Conservation (phyloP, 306 rosid species). For the Acacia acuminata region DNA sequence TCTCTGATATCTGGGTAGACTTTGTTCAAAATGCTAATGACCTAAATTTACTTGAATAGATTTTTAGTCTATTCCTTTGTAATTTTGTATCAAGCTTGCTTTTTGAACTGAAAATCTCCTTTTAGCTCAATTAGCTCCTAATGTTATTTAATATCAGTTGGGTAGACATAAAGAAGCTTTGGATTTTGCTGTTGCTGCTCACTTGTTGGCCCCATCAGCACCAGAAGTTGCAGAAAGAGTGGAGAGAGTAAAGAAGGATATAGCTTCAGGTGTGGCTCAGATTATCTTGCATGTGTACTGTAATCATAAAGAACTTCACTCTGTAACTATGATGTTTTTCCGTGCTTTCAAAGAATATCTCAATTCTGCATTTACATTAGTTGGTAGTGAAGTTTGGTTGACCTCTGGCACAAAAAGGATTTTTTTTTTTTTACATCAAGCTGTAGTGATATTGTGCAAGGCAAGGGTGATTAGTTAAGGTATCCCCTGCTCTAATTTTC, state of each 20-base stretch:
- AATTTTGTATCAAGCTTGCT: slow-evolving; percentile 21
- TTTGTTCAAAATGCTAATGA: background rate
- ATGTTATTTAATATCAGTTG: slow-evolving; percentile 62
- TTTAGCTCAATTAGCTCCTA: slow-evolving; percentile 24
- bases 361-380: background rate
- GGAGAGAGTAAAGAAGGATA: slow-evolving; percentile 67
- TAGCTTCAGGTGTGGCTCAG: slow-evolving; percentile 67
- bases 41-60: background rate
- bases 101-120: slow-evolving; percentile 10
- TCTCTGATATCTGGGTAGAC: background rate
- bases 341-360: slow-evolving; percentile 10
- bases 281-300: slow-evolving; percentile 20
- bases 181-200: slow-evolving; percentile 76
- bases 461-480: background rate
- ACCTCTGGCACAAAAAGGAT: background rate
- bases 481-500: background rate
- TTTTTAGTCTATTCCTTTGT: background rate
- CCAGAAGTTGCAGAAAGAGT: slow-evolving; percentile 72
- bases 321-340: background rate
- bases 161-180: slow-evolving; percentile 86
- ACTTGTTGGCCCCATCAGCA: slow-evolving; percentile 64
- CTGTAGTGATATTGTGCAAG: background rate
- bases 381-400: slow-evolving; percentile 19
- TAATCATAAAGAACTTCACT: background rate
- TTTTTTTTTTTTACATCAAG: background rate